phyloP scores from a whole-genome alignment of 2,329 filamentous ascomycete genomes.

The Calonectria multiphialidica region DNA sequence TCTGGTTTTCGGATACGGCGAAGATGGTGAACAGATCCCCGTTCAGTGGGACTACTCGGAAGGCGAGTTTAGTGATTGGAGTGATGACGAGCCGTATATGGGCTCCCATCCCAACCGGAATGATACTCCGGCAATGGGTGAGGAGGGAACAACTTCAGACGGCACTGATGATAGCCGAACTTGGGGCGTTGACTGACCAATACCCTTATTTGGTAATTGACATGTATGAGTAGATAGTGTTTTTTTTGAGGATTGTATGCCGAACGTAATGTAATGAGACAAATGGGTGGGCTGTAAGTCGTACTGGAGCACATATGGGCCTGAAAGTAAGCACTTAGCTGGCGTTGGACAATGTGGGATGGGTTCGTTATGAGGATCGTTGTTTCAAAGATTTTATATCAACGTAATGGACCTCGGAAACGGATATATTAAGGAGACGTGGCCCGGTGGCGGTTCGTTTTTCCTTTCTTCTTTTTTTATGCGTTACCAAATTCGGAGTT shows the following conservation, averaged over 20 bases:
- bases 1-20: conserved; percentile 65
- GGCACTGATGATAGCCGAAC: conserved; percentile 40
- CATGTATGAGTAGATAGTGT: conserved; percentile 15
- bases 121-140: neutral
- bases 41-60: conserved; percentile 75
- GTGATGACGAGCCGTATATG: conserved; percentile 62
- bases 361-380: conserved; percentile 20
- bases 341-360: conserved; percentile 33
- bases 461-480: no score
- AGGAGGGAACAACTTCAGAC: conserved; percentile 23
- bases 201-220: neutral
- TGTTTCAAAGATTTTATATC: no score
- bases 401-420: no score
- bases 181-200: conserved; percentile 40
- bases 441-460: no score
- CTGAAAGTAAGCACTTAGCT: conserved; percentile 20
- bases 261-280: conserved; percentile 9
- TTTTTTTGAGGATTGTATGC: neutral
- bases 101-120: conserved; percentile 23
- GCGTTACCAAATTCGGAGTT: no score
- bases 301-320: conserved; percentile 22
- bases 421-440: no score
- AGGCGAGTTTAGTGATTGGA: conserved; percentile 65
- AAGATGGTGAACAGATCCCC: conserved; percentile 65
- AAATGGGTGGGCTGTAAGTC: conserved; percentile 6